Percentiles rank a stretch among this genome's conserved stretches.
phyloP scores from a whole-genome alignment of 2,329 filamentous ascomycete species.

The Teratosphaeria viscida region DNA sequence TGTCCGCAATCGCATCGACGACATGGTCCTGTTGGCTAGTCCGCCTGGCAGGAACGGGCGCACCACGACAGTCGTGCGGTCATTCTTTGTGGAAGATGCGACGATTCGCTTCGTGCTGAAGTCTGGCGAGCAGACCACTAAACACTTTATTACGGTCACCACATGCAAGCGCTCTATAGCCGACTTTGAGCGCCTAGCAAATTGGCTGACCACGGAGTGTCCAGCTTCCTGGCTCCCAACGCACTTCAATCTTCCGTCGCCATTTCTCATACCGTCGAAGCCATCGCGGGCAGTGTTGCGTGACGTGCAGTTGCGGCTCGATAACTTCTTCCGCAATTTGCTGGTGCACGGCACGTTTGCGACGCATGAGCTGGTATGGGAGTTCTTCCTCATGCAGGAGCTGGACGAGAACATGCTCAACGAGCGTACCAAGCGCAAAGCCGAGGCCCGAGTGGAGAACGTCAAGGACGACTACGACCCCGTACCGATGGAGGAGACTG shows the following conservation, averaged over 20 bases:
- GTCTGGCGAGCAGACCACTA: constrained; percentile 74
- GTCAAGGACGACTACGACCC: constrained; percentile 84
- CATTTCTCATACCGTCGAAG: constrained; percentile 86
- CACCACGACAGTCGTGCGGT: constrained; percentile 85
- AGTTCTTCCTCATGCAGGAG: constrained; percentile 95
- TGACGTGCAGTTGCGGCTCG: constrained; percentile 75
- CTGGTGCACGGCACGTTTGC: constrained; percentile 84
- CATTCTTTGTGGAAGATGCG: constrained; percentile 94
- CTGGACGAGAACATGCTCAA: constrained; percentile 84
- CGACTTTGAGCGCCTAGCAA: constrained; percentile 85
- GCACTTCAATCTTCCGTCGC: constrained; percentile 66
- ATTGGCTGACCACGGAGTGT: constrained; percentile 75
- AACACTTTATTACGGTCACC: constrained; percentile 81
- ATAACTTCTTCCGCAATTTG: constrained; percentile 79
- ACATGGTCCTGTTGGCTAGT: constrained; percentile 74
- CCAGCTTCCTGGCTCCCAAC: constrained; percentile 90
- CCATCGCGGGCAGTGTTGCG: constrained; percentile 78
- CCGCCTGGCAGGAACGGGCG: constrained; percentile 62
- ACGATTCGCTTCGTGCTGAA: constrained; percentile 89
- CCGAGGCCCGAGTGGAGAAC: constrained; percentile 69
- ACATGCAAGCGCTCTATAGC: constrained; percentile 78
- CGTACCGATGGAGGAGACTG: constrained; percentile 46
- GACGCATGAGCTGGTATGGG: constrained; percentile 96
- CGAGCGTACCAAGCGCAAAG: constrained; percentile 77
- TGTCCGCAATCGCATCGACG: constrained; percentile 90